Percentiles rank a stretch among this genome's conserved stretches.
Evolutionary conservation across 116 monocot genomes (phyloP).

Genomic region (Phalaenopsis hybrid): DNA sequence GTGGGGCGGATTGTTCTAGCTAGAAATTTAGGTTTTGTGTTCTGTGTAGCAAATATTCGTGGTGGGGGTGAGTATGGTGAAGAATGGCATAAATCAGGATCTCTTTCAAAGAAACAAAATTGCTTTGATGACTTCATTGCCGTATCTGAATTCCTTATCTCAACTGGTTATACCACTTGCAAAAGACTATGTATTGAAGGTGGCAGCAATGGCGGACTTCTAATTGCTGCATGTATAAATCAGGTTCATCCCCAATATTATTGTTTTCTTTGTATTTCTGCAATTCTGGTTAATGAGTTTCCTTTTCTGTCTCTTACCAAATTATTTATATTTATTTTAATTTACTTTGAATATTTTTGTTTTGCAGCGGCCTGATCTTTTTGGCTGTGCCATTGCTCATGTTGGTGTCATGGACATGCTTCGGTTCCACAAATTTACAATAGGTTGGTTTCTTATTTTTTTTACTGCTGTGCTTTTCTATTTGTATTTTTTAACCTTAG

Average conservation of each 20-base stretch:
- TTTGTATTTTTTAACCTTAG: background rate
- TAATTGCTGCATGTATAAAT: constrained; percentile 89
- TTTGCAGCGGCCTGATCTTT: constrained; percentile 84
- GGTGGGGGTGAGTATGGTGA: constrained; percentile 99
- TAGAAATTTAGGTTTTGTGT: constrained; percentile 60
- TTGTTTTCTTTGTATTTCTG: background rate
- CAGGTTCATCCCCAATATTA: constrained; percentile 37
- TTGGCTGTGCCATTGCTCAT: constrained; percentile 89
- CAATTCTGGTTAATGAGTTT: background rate
- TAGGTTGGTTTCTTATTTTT: constrained; percentile 38
- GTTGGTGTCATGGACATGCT: constrained; percentile 99
- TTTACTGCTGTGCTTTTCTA: background rate
- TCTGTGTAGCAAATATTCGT: constrained; percentile 82
- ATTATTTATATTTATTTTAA: constrained; percentile 1
- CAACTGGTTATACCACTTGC: constrained; percentile 54
- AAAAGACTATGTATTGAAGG: constrained; percentile 79
- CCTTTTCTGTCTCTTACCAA: background rate
- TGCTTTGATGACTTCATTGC: constrained; percentile 95
- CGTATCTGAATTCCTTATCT: constrained; percentile 73
- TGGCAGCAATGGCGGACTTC: constrained; percentile 93
- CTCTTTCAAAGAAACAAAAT: constrained; percentile 85
- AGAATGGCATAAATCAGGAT: constrained; percentile 89
- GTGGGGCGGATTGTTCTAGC: constrained; percentile 46
- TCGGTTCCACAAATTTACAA: constrained; percentile 93
- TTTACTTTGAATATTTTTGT: constrained; percentile 2